Conservation (phyloP, 2,329 filamentous ascomycete species). For the Trichophyton mentagrophytes region DNA sequence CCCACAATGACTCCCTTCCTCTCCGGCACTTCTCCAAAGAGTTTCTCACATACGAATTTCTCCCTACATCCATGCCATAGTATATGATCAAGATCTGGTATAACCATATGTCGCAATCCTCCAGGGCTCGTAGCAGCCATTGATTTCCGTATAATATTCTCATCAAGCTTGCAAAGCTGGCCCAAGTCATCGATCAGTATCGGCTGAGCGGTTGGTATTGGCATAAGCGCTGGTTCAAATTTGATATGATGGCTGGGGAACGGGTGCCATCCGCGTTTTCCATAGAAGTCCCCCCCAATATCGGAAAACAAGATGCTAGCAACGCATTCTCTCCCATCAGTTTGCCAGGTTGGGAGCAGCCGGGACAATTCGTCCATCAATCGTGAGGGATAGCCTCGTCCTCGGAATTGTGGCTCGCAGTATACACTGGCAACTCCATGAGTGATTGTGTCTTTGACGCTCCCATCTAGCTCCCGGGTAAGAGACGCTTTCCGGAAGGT, state of each 20-base stretch:
- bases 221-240: constrained; percentile 7
- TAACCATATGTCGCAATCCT: constrained; percentile 11
- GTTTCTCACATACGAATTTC: constrained; percentile 14
- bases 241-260: constrained; percentile 15
- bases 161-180: constrained; percentile 8
- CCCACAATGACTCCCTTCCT: constrained; percentile 17
- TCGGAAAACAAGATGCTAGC: constrained; percentile 18
- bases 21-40: constrained; percentile 11
- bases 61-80: constrained; percentile 17
- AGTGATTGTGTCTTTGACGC: constrained; percentile 17
- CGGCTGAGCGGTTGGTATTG: neutral
- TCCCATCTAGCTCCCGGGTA: constrained; percentile 28
- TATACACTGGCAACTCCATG: constrained; percentile 19
- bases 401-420: constrained; percentile 13
- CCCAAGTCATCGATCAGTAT: constrained; percentile 4
- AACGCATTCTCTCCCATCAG: constrained; percentile 5
- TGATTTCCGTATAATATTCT: constrained; percentile 4
- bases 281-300: constrained; percentile 17
- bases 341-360: constrained; percentile 14
- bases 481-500: constrained; percentile 49
- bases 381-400: constrained; percentile 16
- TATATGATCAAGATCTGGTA: constrained; percentile 17
- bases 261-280: constrained; percentile 14
- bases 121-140: neutral
- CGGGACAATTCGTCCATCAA: constrained; percentile 14